Evolutionary conservation across 2,329 filamentous ascomycete genomes (phyloP).

Genomic region (Cryphonectria nitschkei): DNA sequence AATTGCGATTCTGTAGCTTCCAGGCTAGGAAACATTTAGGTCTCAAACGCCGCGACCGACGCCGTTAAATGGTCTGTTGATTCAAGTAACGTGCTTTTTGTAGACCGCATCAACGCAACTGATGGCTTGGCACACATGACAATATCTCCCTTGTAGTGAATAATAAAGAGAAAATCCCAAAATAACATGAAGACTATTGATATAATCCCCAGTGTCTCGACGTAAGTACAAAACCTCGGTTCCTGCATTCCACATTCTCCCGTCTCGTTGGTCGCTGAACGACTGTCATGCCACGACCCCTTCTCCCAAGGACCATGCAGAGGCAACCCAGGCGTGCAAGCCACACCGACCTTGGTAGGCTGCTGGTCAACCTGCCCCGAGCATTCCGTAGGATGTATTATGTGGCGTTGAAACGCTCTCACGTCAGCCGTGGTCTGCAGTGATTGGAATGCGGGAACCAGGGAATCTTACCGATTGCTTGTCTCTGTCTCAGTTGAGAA

Average conservation of each 20-base stretch:
- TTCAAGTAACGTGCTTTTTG: background rate
- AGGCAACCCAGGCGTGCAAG: background rate
- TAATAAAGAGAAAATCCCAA: too few relatives aligned
- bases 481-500: background rate
- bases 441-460: background rate
- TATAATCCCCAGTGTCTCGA: background rate
- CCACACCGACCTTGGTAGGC: background rate
- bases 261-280: background rate
- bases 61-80: background rate
- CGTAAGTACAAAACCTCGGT: background rate
- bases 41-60: background rate
- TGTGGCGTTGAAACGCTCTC: background rate
- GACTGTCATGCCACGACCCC: background rate
- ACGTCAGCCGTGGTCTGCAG: background rate
- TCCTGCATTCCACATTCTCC: background rate
- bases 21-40: background rate
- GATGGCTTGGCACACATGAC: background rate
- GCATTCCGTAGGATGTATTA: constrained; percentile 3
- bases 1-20: background rate
- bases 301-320: background rate
- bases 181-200: background rate
- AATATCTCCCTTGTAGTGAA: background rate
- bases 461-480: background rate
- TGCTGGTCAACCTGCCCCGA: background rate
- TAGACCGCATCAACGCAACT: background rate